Conservation (phyloP, 2,329 filamentous ascomycete species). For the Diplodia scrobiculata region DNA sequence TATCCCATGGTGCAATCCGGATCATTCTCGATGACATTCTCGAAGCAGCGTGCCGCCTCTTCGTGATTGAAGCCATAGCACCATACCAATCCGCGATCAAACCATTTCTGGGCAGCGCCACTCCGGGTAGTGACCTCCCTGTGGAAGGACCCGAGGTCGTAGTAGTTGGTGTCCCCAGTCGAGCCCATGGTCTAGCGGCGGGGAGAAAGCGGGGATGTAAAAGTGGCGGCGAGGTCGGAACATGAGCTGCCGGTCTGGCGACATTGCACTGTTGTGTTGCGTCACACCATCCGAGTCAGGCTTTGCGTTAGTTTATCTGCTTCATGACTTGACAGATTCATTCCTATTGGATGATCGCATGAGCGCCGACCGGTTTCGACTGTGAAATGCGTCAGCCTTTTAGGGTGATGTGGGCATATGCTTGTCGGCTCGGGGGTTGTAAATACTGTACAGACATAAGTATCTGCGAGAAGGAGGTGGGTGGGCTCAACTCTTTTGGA, state of each 20-base stretch:
- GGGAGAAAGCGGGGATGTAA: not conserved
- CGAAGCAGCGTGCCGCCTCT: constrained; percentile 67
- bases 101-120: constrained; percentile 64
- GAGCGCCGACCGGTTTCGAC: not conserved
- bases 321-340: not conserved
- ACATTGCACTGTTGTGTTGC: not conserved
- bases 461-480: no score
- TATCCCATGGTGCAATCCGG: constrained; percentile 62
- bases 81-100: constrained; percentile 72
- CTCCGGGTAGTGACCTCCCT: constrained; percentile 59
- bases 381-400: not conserved
- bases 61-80: constrained; percentile 76
- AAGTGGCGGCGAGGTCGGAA: not conserved
- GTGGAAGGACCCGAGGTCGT: constrained; percentile 62
- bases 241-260: not conserved
- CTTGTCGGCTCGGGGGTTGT: not conserved
- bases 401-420: not conserved
- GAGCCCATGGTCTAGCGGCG: not conserved
- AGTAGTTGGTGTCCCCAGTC: constrained; percentile 37
- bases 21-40: constrained; percentile 60
- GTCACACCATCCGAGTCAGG: not conserved
- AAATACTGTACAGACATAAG: no score
- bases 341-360: not conserved
- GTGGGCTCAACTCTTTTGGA: no score
- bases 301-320: not conserved